phyloP scores from a whole-genome alignment of 805 yeast genomes.

The Dipodascus geniculatus region DNA sequence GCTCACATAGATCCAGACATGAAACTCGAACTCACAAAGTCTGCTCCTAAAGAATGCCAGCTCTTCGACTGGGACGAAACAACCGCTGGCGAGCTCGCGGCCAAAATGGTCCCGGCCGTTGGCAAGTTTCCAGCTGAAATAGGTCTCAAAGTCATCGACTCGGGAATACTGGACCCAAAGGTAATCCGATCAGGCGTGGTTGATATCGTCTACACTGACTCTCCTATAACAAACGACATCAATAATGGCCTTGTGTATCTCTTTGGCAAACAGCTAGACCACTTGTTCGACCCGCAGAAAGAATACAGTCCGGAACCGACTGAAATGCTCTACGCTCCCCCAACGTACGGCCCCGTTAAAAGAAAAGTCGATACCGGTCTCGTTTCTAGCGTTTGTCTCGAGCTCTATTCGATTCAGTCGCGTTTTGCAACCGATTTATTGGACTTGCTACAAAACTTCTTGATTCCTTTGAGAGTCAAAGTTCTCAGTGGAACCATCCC shows the following conservation, averaged over 20 bases:
- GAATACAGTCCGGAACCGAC: slow-evolving; percentile 90
- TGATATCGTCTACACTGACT: slow-evolving; percentile 64
- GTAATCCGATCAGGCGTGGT: slow-evolving; percentile 41
- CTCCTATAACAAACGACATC: slow-evolving; percentile 39
- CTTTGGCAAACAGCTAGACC: slow-evolving; percentile 79
- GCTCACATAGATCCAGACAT: slow-evolving; percentile 37
- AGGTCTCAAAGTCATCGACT: slow-evolving; percentile 42
- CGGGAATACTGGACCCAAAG: slow-evolving; percentile 46
- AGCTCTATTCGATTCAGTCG: slow-evolving; percentile 60
- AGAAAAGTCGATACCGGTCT: slow-evolving; percentile 8
- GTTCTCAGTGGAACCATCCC: slow-evolving; percentile 45
- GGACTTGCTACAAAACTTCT: slow-evolving; percentile 61
- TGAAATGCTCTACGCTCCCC: slow-evolving; percentile 57
- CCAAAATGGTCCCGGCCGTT: slow-evolving; percentile 44
- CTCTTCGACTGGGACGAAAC: slow-evolving; percentile 59
- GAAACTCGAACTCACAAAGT: slow-evolving; percentile 6
- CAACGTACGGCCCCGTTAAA: slow-evolving; percentile 22
- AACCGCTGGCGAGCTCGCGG: slow-evolving; percentile 70
- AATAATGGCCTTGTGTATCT: slow-evolving; percentile 68
- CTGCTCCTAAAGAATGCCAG: slow-evolving; percentile 1
- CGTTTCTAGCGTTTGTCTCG: slow-evolving; percentile 46
- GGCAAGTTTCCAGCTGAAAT: slow-evolving; percentile 42
- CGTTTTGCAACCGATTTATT: slow-evolving; percentile 63
- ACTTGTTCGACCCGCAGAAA: slow-evolving; percentile 74
- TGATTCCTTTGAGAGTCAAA: slow-evolving; percentile 65